phyloP scores from a whole-genome alignment of 495 filamentous ascomycete species.

The Penicillium samsonianum region DNA sequence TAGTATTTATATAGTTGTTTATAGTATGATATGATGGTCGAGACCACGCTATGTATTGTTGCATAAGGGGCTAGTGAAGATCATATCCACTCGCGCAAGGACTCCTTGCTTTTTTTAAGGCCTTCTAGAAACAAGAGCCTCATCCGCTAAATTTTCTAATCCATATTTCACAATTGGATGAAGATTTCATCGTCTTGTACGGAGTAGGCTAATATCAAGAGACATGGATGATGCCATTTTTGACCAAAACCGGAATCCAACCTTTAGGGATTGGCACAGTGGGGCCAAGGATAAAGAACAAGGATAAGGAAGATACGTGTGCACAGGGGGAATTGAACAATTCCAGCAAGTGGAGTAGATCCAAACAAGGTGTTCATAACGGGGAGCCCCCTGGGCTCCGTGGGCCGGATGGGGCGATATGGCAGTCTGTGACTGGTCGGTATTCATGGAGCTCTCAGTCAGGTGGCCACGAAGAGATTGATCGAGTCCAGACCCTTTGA shows the following conservation, averaged over 20 bases:
- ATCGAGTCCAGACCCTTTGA: slow-evolving; percentile 12
- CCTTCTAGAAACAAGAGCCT: slow-evolving; percentile 8
- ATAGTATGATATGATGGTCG: neutral
- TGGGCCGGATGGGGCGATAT: neutral
- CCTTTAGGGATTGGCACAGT: neutral
- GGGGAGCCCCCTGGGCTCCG: slow-evolving; percentile 5
- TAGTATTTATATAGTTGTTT: neutral
- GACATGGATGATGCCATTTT: too few relatives aligned
- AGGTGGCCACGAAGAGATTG: slow-evolving; percentile 34
- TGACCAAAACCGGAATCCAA: slow-evolving; percentile 10
- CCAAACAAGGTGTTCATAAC: slow-evolving; percentile 9
- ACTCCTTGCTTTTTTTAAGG: neutral
- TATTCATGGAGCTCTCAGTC: slow-evolving; percentile 17
- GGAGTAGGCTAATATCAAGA: too few relatives aligned
- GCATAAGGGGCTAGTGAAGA: slow-evolving; percentile 12
- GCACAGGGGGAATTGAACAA: neutral
- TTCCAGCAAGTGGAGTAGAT: slow-evolving; percentile 10
- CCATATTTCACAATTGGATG: too few relatives aligned
- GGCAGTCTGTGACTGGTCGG: neutral
- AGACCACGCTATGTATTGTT: slow-evolving; percentile 9
- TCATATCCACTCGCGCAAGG: slow-evolving; percentile 13
- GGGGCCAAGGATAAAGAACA: neutral
- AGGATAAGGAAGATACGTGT: neutral
- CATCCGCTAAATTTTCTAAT: neutral
- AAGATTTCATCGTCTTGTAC: too few relatives aligned